Evolutionary conservation across 306 rosid genomes (phyloP).

Genomic region (Medicago ruthenica): DNA sequence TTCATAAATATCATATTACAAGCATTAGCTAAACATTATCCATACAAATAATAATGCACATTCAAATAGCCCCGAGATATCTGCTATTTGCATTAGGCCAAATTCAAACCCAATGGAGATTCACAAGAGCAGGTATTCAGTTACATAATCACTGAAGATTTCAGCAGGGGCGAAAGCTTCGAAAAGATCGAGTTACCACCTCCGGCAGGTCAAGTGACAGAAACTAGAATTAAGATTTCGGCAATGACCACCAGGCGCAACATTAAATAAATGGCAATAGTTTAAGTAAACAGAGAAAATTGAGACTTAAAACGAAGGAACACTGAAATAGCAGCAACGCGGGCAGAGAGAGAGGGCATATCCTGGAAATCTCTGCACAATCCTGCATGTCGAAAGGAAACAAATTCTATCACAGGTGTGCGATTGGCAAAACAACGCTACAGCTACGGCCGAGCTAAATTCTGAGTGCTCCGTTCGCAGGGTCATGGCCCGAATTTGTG

Average conservation of each 20-base stretch:
- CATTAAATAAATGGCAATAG: conserved; percentile 52
- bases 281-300: conserved; percentile 50
- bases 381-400: conserved; percentile 57
- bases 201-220: conserved; percentile 71
- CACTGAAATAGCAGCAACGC: conserved; percentile 51
- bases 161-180: conserved; percentile 38
- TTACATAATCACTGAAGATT: conserved; percentile 41
- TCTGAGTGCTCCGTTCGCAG: conserved; percentile 72
- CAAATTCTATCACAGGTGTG: conserved; percentile 44
- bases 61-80: conserved; percentile 45
- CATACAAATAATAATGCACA: conserved; percentile 56
- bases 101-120: conserved; percentile 42
- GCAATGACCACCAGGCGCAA: conserved; percentile 91
- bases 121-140: conserved; percentile 52
- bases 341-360: conserved; percentile 55
- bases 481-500: conserved; percentile 70
- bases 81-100: conserved; percentile 43
- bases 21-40: conserved; percentile 50
- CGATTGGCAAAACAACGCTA: conserved; percentile 30
- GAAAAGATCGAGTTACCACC: conserved; percentile 77
- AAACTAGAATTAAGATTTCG: conserved; percentile 55
- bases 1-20: conserved; percentile 44
- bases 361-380: conserved; percentile 63
- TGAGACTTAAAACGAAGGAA: conserved; percentile 42
- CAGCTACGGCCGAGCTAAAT: conserved; percentile 49